Evolutionary conservation across 2,329 filamentous ascomycete genomes (phyloP).

Genomic region (Gyromitra esculenta): DNA sequence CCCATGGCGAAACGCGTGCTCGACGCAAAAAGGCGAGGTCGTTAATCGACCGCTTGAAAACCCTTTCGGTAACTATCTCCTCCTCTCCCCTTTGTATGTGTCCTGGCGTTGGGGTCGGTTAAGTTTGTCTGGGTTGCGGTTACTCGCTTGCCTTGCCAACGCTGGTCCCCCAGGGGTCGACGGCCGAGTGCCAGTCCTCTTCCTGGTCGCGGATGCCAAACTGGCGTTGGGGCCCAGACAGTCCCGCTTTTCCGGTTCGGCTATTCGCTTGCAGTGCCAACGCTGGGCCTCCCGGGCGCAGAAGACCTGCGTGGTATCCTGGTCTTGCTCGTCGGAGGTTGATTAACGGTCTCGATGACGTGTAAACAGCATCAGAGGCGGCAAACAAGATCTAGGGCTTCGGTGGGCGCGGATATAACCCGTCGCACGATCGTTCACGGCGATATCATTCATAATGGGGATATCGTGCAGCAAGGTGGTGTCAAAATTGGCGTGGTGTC

Average conservation of each 20-base stretch:
- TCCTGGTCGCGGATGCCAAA: constrained; percentile 8
- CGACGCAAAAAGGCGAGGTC: constrained; percentile 7
- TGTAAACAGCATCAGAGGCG: constrained; percentile 19
- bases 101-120: constrained; percentile 13
- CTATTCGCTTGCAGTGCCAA: constrained; percentile 1
- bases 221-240: constrained; percentile 8
- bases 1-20: background rate
- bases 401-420: background rate
- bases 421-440: background rate
- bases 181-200: background rate
- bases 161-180: constrained; percentile 9
- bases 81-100: background rate
- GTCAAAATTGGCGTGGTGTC: background rate
- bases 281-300: background rate
- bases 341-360: background rate
- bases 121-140: constrained; percentile 17
- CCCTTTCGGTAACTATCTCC: background rate
- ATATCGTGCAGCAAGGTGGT: background rate
- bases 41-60: background rate
- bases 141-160: constrained; percentile 8
- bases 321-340: constrained; percentile 13
- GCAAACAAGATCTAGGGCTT: background rate
- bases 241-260: constrained; percentile 6
- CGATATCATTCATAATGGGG: background rate
- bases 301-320: constrained; percentile 4